Base-by-base conservation (phyloP, 805 yeast genomes). In the Metschnikowia rubicola region DNA sequence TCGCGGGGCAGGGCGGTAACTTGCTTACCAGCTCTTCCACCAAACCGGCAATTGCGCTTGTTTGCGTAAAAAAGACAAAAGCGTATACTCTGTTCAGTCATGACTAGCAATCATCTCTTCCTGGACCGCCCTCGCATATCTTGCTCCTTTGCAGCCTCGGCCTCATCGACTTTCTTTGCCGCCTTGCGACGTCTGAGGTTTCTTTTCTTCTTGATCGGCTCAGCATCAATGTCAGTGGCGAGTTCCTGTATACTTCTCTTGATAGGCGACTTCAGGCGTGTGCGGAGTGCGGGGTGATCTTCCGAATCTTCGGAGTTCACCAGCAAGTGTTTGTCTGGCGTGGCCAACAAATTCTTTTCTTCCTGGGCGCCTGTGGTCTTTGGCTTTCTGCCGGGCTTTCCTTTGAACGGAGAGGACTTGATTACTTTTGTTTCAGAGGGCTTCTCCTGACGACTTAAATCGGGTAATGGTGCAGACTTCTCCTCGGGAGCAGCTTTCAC, bases 191-290 rank as follows among this genome's bases (percentile, higher is more conserved):
- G 42, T 6, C 54, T 37, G 13, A 51, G 41, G n/a, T 37, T 30
- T 17, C 53, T 32, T 28, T 49, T 51, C 33, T 47, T 52, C 17
- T 32, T 43, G 4, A 30, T 15, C 2, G 57, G 59, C 41, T 43
- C 54, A 8, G 42, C 56, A 9, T 53, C 55, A 15, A 52, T 50
- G 10, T 52, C 57, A 7, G 50, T 32, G 17, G 59, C 39, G 15
- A 55, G 56, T 34, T 55, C 57, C 37, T 53, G 57, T 19, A 55
- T 51, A 17, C 56, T 47, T 21, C 55, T 44, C 39, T 55, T 55
- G 40, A 55, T 53, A 1, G 59, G 59, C 28, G 59, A 55, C 33
- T 43, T 51, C 3, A 57, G 54, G 34, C 59, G 38, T 9, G 59
- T 55, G 13, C 57, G 43, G 10, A 49, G 46, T 15, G 59, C 59